Evolutionary conservation across 306 rosid species (phyloP), one percentile per base, ranked within the genome.

Genomic region (Castanospermum australe): DNA sequence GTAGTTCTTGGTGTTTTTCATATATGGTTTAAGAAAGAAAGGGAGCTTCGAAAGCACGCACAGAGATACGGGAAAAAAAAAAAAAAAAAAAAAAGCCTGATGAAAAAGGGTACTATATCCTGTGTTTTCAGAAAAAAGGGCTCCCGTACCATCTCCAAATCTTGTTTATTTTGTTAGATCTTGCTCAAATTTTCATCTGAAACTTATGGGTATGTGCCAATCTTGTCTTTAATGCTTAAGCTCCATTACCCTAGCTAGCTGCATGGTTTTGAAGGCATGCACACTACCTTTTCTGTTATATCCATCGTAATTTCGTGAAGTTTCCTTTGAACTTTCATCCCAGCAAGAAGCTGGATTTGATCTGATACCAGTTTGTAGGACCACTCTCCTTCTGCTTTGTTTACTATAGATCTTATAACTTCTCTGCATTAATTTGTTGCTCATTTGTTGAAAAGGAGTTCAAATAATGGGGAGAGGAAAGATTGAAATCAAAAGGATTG

Each of bases 401-500:
- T 36, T 55, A 8, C n/a, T n/a, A n/a, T n/a, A 2, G 21, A 21
- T 20, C 21, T 55, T 55, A 39, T 6, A n/a, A 5, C 21, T 54
- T 21, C 2, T 55, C n/a, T n/a, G n/a, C n/a, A n/a, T n/a, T n/a
- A n/a, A n/a, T n/a, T 15, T 21, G 1, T 55, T 55, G 11, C 1
- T 10, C 1, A 15, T 55, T 21, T 11, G n/a, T 6, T 4, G 1
- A 14, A n/a, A 35, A 45, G 24, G 18, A 33, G 36, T 30, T 28
- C 4, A 44, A 41, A 66, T n/a, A 55, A 94, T 94, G 99, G 99
- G 97, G 8, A 85, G 99, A 63, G 97, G 99, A 67, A 95, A 95
- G 86, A 91, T 95, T 3, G 97, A 95, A 84, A 95, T 95, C n/a
- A 95, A 95, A 64, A 86, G 99, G 86, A 95, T 95, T 2, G 99